phyloP scores from a whole-genome alignment of 805 yeast species.

The Metschnikowia picachoensis region DNA sequence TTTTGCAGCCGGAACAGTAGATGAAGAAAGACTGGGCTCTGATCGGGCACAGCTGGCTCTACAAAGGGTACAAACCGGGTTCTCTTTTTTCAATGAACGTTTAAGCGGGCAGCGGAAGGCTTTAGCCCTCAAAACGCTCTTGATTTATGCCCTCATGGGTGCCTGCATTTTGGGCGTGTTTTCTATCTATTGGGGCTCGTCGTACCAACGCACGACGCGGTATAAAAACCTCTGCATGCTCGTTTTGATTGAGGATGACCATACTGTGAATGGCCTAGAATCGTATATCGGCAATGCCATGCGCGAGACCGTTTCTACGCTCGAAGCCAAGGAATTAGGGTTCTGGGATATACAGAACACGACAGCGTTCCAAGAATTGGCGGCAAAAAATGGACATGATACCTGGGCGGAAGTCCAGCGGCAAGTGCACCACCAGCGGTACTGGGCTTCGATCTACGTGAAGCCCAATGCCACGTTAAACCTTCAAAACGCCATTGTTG shows the following conservation, averaged over 20 bases:
- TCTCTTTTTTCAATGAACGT: conserved; percentile 31
- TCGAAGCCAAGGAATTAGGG: conserved; percentile 23
- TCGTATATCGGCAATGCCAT: conserved; percentile 30
- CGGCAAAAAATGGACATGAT: conserved; percentile 22
- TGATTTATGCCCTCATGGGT: conserved; percentile 31
- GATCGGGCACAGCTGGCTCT: conserved; percentile 11
- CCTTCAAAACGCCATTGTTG: conserved; percentile 37
- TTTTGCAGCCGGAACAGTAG: not conserved
- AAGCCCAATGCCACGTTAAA: conserved; percentile 43
- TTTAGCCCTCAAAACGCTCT: conserved; percentile 17
- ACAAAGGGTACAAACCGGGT: conserved; percentile 23
- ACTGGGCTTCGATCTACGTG: conserved; percentile 63
- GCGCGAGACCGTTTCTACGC: conserved; percentile 11
- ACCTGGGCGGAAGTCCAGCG: conserved; percentile 38
- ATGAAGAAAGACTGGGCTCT: conserved; percentile 4
- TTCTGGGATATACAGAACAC: conserved; percentile 35
- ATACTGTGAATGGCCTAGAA: conserved; percentile 17
- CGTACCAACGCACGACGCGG: conserved; percentile 28
- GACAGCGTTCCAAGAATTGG: conserved; percentile 26
- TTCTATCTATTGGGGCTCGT: conserved; percentile 50
- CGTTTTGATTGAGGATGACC: conserved; percentile 37
- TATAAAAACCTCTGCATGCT: conserved; percentile 33
- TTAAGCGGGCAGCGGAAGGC: conserved; percentile 20
- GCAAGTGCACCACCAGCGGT: conserved; percentile 50
- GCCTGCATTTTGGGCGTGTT: conserved; percentile 34